Percentiles rank a stretch among this genome's conserved stretches.
Conservation (phyloP, 495 filamentous ascomycete genomes). For the Alectoria sarmentosa region DNA sequence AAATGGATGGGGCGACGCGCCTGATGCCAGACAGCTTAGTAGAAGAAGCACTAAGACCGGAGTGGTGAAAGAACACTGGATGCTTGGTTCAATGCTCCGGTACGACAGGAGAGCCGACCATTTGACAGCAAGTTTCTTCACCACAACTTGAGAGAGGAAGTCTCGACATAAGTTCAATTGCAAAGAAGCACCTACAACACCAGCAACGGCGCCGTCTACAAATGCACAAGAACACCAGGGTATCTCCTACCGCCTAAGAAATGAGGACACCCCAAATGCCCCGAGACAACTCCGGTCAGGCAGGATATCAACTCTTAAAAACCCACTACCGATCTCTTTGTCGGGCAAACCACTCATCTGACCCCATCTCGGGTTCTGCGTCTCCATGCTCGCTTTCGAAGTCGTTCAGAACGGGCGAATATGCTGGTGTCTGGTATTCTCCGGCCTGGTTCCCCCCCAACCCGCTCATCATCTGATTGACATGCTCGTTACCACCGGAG, state of each 20-base stretch:
- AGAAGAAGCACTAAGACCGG: neutral
- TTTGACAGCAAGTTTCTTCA: too few relatives aligned
- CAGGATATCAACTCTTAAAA: too few relatives aligned
- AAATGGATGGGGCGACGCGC: neutral
- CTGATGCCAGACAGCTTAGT: neutral
- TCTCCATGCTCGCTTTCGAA: conserved; percentile 18
- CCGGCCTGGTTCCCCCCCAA: neutral
- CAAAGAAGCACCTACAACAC: neutral
- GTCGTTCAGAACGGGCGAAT: conserved; percentile 14
- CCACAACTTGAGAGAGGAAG: neutral
- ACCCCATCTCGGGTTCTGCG: conserved; percentile 14
- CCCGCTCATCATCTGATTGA: neutral
- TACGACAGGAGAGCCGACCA: too few relatives aligned
- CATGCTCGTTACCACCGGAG: conserved; percentile 12
- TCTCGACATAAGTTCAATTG: neutral
- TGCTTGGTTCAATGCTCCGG: neutral
- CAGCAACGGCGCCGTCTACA: neutral
- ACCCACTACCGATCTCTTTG: conserved; percentile 8
- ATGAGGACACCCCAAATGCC: neutral
- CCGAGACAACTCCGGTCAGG: neutral
- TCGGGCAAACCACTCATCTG: conserved; percentile 21
- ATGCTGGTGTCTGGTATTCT: conserved; percentile 8
- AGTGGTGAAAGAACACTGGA: neutral
- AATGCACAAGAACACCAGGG: neutral
- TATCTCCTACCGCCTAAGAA: conserved; percentile 5